These are phyloP conservation scores for Volvariella surrecta DNA, from an alignment of 1,284 basidiomycete species.

Conservation along the genomic window DNA sequence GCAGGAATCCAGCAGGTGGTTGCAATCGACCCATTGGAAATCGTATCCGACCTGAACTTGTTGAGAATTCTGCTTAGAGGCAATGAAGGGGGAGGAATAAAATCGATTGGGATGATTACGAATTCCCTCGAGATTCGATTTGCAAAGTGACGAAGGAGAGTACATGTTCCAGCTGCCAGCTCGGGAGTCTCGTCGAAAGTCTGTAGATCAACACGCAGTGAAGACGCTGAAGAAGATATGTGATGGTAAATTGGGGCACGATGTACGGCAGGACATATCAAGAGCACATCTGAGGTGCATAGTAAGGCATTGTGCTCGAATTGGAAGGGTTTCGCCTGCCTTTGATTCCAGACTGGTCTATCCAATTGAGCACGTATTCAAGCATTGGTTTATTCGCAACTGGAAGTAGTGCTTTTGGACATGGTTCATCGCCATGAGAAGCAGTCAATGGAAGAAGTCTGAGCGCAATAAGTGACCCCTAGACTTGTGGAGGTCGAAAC, in stretches of 20 bases:
- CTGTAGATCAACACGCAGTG: conserved; percentile 64
- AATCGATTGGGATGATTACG: conserved; percentile 87
- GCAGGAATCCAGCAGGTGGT: conserved; percentile 74
- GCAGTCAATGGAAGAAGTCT: conserved; percentile 69
- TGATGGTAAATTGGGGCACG: conserved; percentile 72
- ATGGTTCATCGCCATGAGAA: conserved; percentile 66
- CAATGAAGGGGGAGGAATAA: conserved; percentile 70
- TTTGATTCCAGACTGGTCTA: conserved; percentile 80
- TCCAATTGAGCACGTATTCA: conserved; percentile 78
- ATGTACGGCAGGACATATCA: conserved; percentile 76
- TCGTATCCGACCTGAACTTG: conserved; percentile 68
- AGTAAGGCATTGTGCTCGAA: conserved; percentile 6
- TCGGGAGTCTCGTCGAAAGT: conserved; percentile 68
- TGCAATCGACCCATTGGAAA: conserved; percentile 59
- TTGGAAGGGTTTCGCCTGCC: conserved; percentile 36
- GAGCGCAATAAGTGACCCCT: conserved; percentile 7
- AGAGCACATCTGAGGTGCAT: conserved; percentile 59
- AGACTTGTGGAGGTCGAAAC: background rate
- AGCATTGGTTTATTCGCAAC: conserved; percentile 85
- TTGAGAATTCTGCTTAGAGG: conserved; percentile 69
- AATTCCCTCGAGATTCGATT: conserved; percentile 73
- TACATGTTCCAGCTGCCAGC: conserved; percentile 56
- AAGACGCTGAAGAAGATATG: conserved; percentile 47
- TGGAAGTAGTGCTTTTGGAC: conserved; percentile 80
- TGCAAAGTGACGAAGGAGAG: conserved; percentile 63